Conservation (phyloP, 1,284 basidiomycete species). For the Athelia psychrophila region DNA sequence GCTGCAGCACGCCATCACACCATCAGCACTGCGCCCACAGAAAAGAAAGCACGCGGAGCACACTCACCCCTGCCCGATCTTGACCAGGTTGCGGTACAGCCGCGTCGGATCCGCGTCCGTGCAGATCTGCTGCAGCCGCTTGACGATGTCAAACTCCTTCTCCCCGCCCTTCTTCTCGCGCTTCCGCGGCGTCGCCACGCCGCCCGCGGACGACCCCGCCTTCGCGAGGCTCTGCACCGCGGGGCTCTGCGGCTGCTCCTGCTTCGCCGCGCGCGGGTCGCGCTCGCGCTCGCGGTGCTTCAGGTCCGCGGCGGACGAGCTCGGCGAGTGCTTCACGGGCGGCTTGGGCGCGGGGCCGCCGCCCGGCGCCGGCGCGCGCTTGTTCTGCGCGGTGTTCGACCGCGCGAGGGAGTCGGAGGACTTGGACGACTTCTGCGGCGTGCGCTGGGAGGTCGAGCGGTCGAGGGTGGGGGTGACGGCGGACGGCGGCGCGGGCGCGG, state of each 20-base stretch:
- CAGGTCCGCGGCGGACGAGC: slow-evolving; percentile 53
- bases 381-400: slow-evolving; percentile 64
- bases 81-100: slow-evolving; percentile 89
- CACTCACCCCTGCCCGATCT: slow-evolving; percentile 95
- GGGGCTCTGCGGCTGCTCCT: slow-evolving; percentile 46
- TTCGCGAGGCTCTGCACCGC: slow-evolving; percentile 62
- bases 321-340: slow-evolving; percentile 44
- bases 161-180: slow-evolving; percentile 84
- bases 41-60: slow-evolving; percentile 9
- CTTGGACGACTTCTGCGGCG: slow-evolving; percentile 50
- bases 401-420: slow-evolving; percentile 49
- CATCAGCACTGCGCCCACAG: background rate
- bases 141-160: slow-evolving; percentile 86
- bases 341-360: slow-evolving; percentile 30
- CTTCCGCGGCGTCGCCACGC: slow-evolving; percentile 76
- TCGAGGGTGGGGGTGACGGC: slow-evolving; percentile 61
- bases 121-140: slow-evolving; percentile 90
- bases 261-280: slow-evolving; percentile 30
- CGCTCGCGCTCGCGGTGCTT: slow-evolving; percentile 40
- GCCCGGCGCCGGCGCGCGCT: slow-evolving; percentile 32
- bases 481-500: slow-evolving; percentile 65
- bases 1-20: slow-evolving; percentile 41
- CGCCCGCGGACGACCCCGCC: slow-evolving; percentile 34
- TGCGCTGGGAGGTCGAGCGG: slow-evolving; percentile 74
- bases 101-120: slow-evolving; percentile 96